phyloP scores from a whole-genome alignment of 192 early-diverging fungal species.

The Coemansia nantahalensis region DNA sequence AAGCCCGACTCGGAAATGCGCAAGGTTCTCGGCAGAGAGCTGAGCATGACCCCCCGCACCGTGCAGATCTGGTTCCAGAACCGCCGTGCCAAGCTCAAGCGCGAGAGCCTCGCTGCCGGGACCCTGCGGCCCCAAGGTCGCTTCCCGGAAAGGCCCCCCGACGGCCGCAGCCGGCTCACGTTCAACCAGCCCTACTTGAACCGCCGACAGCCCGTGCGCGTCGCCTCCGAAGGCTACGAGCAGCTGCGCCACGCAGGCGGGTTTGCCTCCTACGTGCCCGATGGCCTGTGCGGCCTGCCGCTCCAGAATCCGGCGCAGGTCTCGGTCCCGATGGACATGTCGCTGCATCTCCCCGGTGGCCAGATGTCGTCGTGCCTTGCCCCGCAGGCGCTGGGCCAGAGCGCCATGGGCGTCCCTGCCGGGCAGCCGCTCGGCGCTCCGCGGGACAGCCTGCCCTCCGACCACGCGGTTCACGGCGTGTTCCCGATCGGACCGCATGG shows the following conservation, averaged over 20 bases:
- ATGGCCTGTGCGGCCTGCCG: conserved; percentile 20
- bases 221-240: conserved; percentile 37
- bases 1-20: conserved; percentile 68
- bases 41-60: conserved; percentile 67
- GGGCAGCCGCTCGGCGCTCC: conserved; percentile 5
- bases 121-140: conserved; percentile 10
- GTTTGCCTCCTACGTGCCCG: conserved; percentile 24
- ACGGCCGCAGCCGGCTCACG: conserved; percentile 33
- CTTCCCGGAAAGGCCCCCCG: conserved; percentile 5
- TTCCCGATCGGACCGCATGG: conserved; percentile 18
- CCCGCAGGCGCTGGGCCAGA: conserved; percentile 17
- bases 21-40: conserved; percentile 57
- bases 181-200: conserved; percentile 29
- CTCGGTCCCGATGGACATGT: conserved; percentile 29
- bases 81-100: conserved; percentile 82
- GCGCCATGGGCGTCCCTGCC: conserved; percentile 40
- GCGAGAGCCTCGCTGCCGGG: conserved; percentile 48
- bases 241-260: conserved; percentile 21
- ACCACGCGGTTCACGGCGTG: conserved; percentile 19
- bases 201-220: conserved; percentile 31
- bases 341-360: conserved; percentile 10
- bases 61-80: conserved; percentile 91
- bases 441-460: conserved; percentile 1
- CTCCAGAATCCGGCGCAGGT: conserved; percentile 48
- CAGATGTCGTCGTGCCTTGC: conserved; percentile 2